A percentile compares a stretch with the other conserved stretches of the same genome.
Conservation (phyloP, 2,329 filamentous ascomycete genomes). For the Phaeomoniella chlamydospora region DNA sequence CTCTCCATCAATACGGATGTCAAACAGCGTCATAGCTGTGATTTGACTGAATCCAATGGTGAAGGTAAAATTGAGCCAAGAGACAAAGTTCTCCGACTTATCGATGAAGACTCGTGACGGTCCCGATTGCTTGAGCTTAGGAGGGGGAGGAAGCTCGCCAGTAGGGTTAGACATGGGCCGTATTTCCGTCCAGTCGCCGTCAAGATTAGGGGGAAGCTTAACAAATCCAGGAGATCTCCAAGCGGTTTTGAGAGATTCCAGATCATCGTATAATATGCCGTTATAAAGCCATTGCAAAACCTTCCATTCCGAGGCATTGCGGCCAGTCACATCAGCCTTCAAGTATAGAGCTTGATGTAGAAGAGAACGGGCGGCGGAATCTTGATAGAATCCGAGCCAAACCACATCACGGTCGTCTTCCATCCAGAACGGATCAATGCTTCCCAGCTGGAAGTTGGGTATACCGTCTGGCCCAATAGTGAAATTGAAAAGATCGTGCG, state of each 20-base stretch:
- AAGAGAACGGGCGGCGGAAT: conserved; percentile 5
- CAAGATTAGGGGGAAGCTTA: conserved; percentile 6
- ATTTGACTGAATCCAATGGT: conserved; percentile 31
- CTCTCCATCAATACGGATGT: conserved; percentile 36
- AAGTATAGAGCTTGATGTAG: conserved; percentile 14
- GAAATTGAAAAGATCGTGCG: conserved; percentile 10
- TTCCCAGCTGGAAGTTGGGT: conserved; percentile 6
- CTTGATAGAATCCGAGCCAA: conserved; percentile 9
- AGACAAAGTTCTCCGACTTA: conserved; percentile 28
- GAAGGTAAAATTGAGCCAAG: conserved; percentile 39
- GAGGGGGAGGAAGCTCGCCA: conserved; percentile 10
- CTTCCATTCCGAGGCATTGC: conserved; percentile 36
- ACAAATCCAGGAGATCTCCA: conserved; percentile 11
- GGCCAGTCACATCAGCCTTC: conserved; percentile 32
- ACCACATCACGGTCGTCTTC: conserved; percentile 14
- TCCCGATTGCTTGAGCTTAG: conserved; percentile 20
- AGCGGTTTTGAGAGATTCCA: conserved; percentile 31
- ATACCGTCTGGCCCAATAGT: conserved; percentile 7
- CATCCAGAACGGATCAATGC: conserved; percentile 12
- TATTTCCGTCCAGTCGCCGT: conserved; percentile 11
- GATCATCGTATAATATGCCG: conserved; percentile 36
- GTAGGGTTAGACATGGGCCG: conserved; percentile 2
- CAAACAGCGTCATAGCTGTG: conserved; percentile 31
- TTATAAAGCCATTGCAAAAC: conserved; percentile 40
- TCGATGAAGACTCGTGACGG: conserved; percentile 28